A percentile compares a stretch with the other conserved stretches of the same genome.
These are phyloP conservation scores for Rhynchosporium secalis DNA, from an alignment of 2,329 filamentous ascomycete genomes.

Conservation along the genomic window DNA sequence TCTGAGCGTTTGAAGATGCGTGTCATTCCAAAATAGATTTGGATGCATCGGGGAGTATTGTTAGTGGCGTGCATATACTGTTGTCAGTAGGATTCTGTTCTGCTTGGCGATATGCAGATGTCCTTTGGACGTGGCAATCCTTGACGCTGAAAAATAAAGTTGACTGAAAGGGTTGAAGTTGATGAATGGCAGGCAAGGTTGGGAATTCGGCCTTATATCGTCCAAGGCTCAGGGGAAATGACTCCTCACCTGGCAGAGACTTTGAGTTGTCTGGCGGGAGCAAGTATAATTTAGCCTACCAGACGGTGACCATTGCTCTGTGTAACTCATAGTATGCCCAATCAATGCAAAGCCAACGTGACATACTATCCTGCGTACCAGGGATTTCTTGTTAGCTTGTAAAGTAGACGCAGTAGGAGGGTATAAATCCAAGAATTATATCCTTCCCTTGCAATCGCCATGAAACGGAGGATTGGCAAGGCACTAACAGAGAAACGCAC, in stretches of 20 bases:
- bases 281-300: background rate
- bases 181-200: background rate
- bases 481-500: background rate
- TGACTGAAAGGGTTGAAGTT: background rate
- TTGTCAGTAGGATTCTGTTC: background rate
- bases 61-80: slow-evolving; percentile 7
- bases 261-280: background rate
- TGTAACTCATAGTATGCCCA: background rate
- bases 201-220: background rate
- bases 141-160: background rate
- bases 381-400: background rate
- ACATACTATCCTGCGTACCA: too few relatives aligned
- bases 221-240: background rate
- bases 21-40: background rate
- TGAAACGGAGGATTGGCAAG: slow-evolving; percentile 5
- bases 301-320: background rate
- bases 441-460: background rate
- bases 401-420: background rate
- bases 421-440: background rate
- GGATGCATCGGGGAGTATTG: background rate
- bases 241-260: slow-evolving; percentile 10
- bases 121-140: background rate
- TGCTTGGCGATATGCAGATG: background rate
- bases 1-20: background rate
- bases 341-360: background rate